Evolutionary conservation across 768 basidiomycete genomes (phyloP), one percentile per base, ranked within the genome.

Genomic region (Amanita pallidorosea): DNA sequence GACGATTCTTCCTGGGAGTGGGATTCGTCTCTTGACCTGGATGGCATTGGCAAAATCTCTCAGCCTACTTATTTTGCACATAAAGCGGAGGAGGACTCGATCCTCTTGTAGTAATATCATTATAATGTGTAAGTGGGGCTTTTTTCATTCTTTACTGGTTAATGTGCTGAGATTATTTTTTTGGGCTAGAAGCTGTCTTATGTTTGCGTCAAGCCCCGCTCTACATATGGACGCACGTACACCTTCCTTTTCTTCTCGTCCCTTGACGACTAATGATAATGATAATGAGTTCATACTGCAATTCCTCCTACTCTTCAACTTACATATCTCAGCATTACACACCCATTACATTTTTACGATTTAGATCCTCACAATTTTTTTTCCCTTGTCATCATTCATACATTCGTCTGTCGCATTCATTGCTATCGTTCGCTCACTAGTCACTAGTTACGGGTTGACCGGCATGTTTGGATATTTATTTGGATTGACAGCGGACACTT

Each of bases 401-500:
- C 29, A 27, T 27, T 7, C 43, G 33, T 45, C 29, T 43, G 22
- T 43, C 25, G 45, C 45, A 23, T n/a, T 13, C 45, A 47, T 47
- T 3, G 33, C 45, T 47, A 47, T 47, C 33, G 33, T 6, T 46
- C 15, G 18, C 45, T 11, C 45, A 31, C 29, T 34, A 17, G 9
- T 46, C 17, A 33, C 17, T 34, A 31, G 23, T 20, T 33, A 46
- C 31, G 7, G 33, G 11, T 33, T 33, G 45, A 35, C 31, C 12
- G 17, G 33, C 34, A 46, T 31, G 45, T 41, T 40, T 37, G 37
- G 38, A 55, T 17, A 48, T 18, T 27, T 15, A 8, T 45, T 15
- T 33, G 34, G 17, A 47, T 34, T 45, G 53, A 9, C 25, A 69
- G 6, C 18, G 17, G 37, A 7, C 36, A n/a, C n/a, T 37, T 37